Percentiles rank a stretch among this genome's conserved stretches.
phyloP scores from a whole-genome alignment of 2,329 filamentous ascomycete genomes.

The Chaetomium globosum region DNA sequence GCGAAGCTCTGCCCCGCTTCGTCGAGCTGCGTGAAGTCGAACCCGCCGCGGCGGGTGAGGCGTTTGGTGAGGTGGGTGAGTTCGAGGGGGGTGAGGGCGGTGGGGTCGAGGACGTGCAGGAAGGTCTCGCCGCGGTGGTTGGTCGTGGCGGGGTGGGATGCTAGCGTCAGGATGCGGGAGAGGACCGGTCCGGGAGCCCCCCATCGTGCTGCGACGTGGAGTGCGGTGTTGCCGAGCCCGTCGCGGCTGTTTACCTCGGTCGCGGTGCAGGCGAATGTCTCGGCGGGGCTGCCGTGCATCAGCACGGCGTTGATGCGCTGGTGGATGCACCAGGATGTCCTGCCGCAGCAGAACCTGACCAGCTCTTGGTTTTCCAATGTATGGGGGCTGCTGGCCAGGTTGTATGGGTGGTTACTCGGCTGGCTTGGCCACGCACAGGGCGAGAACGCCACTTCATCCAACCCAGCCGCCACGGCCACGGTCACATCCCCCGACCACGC shows the following conservation, averaged over 20 bases:
- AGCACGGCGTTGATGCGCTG: slow-evolving; percentile 25
- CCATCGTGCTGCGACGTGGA: slow-evolving; percentile 28
- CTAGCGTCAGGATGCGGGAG: slow-evolving; percentile 15
- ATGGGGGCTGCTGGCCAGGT: slow-evolving; percentile 1
- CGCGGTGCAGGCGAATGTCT: slow-evolving; percentile 21
- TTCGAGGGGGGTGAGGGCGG: slow-evolving; percentile 2
- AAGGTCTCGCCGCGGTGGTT: slow-evolving; percentile 25
- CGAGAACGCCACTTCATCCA: not conserved
- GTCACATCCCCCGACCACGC: slow-evolving; percentile 7
- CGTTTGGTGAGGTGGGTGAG: slow-evolving; percentile 16
- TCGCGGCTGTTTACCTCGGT: slow-evolving; percentile 24
- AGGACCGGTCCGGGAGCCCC: slow-evolving; percentile 22
- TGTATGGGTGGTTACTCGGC: not conserved
- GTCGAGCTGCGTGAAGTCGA: slow-evolving; percentile 22
- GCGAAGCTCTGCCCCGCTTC: slow-evolving; percentile 11
- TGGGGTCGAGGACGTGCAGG: slow-evolving; percentile 23
- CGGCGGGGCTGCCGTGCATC: slow-evolving; percentile 21
- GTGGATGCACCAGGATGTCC: slow-evolving; percentile 26
- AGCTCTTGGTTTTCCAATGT: slow-evolving; percentile 29
- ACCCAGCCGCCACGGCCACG: not conserved
- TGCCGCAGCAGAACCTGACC: slow-evolving; percentile 26
- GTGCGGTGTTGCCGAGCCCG: slow-evolving; percentile 25
- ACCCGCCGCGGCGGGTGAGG: slow-evolving; percentile 13
- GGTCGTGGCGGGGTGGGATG: slow-evolving; percentile 2
- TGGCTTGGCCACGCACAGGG: not conserved